Evolutionary conservation across 805 yeast genomes (phyloP), one percentile per base, ranked within the genome.

Genomic region (Brettanomyces bruxellensis): DNA sequence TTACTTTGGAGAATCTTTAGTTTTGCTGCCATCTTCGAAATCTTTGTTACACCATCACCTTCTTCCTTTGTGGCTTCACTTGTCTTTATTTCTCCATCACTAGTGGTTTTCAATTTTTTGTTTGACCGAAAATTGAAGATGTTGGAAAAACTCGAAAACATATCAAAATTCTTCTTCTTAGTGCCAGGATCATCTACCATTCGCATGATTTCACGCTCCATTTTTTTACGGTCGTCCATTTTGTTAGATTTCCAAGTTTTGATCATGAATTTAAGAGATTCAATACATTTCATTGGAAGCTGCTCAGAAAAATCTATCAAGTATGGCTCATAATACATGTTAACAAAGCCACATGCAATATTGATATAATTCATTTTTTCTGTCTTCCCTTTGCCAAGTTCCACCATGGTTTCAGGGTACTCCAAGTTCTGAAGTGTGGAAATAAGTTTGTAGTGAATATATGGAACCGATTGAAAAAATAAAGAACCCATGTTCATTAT

Each of bases 21-120:
- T 53, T 83, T 81, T 1, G 95, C 95, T 44, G 88, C 90, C 50
- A 86, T 71, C 54, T 84, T 89, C 2, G 84, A 77, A 38, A 75
- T 37, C 41, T 58, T 63, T n/a, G 38, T 35, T 7, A 18, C 13
- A 35, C 23, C 23, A 14, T 47, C 43, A n/a, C 40, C 42, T 38
- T 47, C 56, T 34, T 40, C 65, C 45, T 50, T 63, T 61, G 46
- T 46, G 12, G 71, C 67, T 13, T 55, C 60, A 22, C 48, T 48
- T 13, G 52, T 51, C 11, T 55, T 58, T 12, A 40, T 51, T 3
- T 43, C 49, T 24, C 25, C 50, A 42, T 48, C 60, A 58, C 45
- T 54, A 49, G 57, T 63, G 32, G 2, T 9, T 9, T 28, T 28
- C 11, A 9, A 28, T 28, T 9, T 28, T 28, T 28, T 28, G 7